A percentile compares a stretch with the other conserved stretches of the same genome.
phyloP scores from a whole-genome alignment of 306 rosid species.

The Rosa lucieae region DNA sequence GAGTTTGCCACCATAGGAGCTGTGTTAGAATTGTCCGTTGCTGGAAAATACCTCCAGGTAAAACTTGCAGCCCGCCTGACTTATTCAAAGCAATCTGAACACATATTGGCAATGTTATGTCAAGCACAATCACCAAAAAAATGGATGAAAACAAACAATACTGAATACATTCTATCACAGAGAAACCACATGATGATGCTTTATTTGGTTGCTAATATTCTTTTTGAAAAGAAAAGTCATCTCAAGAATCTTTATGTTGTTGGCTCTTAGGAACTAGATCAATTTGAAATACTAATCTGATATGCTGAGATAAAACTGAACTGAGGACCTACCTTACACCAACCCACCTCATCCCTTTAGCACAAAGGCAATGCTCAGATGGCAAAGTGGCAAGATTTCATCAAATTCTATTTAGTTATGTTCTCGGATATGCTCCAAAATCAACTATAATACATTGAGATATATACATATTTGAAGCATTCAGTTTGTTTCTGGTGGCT shows the following conservation, averaged over 20 bases:
- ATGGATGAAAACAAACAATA: conserved; percentile 14
- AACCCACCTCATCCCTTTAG: not conserved
- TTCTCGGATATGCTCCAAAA: not conserved
- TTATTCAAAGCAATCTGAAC: conserved; percentile 80
- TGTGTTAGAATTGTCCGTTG: conserved; percentile 89
- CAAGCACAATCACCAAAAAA: conserved; percentile 10
- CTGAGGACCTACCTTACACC: not conserved
- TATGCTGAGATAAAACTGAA: not conserved
- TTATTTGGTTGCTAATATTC: not conserved
- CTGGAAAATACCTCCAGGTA: conserved; percentile 96
- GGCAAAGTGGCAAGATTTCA: not conserved
- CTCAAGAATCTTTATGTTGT: not conserved
- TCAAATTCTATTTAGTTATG: not conserved
- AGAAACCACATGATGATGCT: conserved; percentile 11
- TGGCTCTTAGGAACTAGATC: not conserved
- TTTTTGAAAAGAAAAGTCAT: not conserved
- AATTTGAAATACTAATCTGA: not conserved
- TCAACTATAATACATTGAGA: not conserved
- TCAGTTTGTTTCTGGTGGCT: too few species aligned
- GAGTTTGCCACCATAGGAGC: conserved; percentile 61
- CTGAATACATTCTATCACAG: not conserved
- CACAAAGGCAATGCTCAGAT: not conserved
- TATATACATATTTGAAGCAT: not conserved
- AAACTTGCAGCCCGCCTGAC: conserved; percentile 93
- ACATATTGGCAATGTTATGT: conserved; percentile 20